Base-by-base conservation (phyloP, 2,329 filamentous ascomycete species). In the Ilyonectria destructans region DNA sequence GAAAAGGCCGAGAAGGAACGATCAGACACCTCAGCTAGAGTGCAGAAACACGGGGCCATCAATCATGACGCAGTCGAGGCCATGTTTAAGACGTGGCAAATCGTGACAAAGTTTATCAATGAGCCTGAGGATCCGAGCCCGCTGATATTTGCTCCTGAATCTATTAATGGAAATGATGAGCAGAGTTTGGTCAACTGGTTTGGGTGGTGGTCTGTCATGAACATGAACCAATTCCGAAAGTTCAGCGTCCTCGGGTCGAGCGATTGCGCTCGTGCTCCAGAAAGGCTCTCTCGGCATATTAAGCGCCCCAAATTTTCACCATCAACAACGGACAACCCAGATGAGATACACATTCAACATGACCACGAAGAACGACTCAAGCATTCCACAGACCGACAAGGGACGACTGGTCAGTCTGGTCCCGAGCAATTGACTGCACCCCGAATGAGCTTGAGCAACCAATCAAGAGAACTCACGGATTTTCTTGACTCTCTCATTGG, bases 121-220 rank as follows among this genome's bases (percentile, higher is more conserved):
- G 43, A 60, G 40, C 68, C 72, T 29, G 71, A 70, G 15, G 58
- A 65, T 37, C 33, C 65, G 29, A 45, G 68, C 23, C 80, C 83
- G 3, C 72, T 90, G 6, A 75, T 86, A 2, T 85, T 83, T 74
- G 86, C 85, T 0, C 83, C 84, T 15, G 72, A 80, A 4, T 77
- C 70, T 1, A 87, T 91, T 51, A 85, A 90, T 62, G 81, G 84
- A 1, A 87, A 88, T 62, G 89, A 91, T 68, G 90, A 92, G 74
- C 87, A 90, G 73, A 89, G 86, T 64, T 79, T 92, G 31, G 84
- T 91, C 10, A 88, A 90, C 69, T 91, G 88, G 86, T 91, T 90
- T 75, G 88, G 86, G 1, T 87, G 83, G 77, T 91, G 89, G 89
- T 82, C 88, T 1, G 79, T 82, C 35, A 67, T 77, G 62, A 84